phyloP scores from a whole-genome alignment of 2,329 filamentous ascomycete species.

The Talaromyces sp. region DNA sequence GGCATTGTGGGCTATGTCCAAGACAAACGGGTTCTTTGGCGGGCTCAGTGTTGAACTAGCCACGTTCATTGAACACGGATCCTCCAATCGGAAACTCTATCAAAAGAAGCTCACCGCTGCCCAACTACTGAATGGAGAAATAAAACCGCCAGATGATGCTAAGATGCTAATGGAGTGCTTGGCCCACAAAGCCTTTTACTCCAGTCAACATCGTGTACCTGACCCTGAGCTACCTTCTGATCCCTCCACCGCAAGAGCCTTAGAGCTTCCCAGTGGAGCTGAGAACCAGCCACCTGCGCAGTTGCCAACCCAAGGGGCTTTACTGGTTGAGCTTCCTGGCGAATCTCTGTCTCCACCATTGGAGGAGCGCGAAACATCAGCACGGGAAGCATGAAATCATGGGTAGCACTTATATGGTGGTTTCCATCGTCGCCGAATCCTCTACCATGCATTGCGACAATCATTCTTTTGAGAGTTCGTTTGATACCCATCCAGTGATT shows the following conservation, averaged over 20 bases:
- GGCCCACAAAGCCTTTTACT: conserved; percentile 49
- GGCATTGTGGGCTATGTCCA: conserved; percentile 82
- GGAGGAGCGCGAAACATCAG: neutral
- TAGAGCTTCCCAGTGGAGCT: neutral
- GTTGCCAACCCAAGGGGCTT: neutral
- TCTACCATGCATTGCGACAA: neutral
- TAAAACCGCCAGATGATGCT: conserved; percentile 67
- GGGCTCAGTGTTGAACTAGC: conserved; percentile 80
- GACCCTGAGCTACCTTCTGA: conserved; percentile 59
- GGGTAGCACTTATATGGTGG: neutral
- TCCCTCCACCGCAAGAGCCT: neutral
- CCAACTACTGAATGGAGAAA: conserved; percentile 66
- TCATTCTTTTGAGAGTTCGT: neutral
- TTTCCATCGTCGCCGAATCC: neutral
- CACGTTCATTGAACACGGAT: conserved; percentile 75
- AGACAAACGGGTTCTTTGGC: conserved; percentile 83
- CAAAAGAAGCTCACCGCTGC: conserved; percentile 66
- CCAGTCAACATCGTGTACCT: conserved; percentile 18
- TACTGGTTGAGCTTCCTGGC: neutral
- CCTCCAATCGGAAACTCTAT: conserved; percentile 86
- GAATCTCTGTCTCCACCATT: neutral
- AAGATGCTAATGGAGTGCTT: conserved; percentile 70
- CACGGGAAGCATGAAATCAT: neutral
- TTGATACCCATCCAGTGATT: neutral
- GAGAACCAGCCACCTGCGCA: neutral